A percentile compares a stretch with the other conserved stretches of the same genome.
phyloP scores from a whole-genome alignment of 352 stramenopile species.

The Phytophthora brassicae region DNA sequence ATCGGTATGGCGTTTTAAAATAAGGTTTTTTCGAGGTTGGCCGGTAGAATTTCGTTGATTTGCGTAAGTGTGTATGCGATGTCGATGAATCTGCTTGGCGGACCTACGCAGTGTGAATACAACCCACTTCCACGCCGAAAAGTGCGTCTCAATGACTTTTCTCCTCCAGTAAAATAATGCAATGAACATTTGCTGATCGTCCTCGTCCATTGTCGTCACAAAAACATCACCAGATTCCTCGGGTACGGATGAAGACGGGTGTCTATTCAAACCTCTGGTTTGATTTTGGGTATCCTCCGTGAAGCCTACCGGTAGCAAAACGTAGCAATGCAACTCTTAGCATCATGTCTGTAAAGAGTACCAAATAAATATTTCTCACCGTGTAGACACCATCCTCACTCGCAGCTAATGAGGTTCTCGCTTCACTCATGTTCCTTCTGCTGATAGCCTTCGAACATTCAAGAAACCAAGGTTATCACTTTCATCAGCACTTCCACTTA shows the following conservation, averaged over 20 bases:
- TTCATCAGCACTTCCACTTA: background rate
- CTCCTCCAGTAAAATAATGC: constrained; percentile 50
- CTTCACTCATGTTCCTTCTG: background rate
- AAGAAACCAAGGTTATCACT: background rate
- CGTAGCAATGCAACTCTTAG: background rate
- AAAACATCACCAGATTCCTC: constrained; percentile 15
- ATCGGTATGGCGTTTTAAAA: constrained; percentile 22
- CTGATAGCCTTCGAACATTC: background rate
- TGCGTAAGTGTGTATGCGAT: background rate
- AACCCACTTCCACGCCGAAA: constrained; percentile 45
- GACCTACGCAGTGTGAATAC: constrained; percentile 23
- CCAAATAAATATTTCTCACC: constrained; percentile 3
- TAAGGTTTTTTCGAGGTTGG: constrained; percentile 17
- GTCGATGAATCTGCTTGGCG: constrained; percentile 14
- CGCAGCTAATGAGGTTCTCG: background rate
- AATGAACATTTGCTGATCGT: constrained; percentile 44
- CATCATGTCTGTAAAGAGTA: background rate
- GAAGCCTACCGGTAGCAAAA: constrained; percentile 2
- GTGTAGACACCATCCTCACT: constrained; percentile 1
- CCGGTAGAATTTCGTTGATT: background rate
- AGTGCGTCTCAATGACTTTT: constrained; percentile 42
- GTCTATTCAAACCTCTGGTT: background rate
- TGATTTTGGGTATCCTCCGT: background rate
- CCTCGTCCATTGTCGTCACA: constrained; percentile 36
- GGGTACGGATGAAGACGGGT: background rate